Percentiles rank a stretch among this genome's conserved stretches.
phyloP scores from a whole-genome alignment of 495 filamentous ascomycete genomes.

The Aspergillus nanangensis region DNA sequence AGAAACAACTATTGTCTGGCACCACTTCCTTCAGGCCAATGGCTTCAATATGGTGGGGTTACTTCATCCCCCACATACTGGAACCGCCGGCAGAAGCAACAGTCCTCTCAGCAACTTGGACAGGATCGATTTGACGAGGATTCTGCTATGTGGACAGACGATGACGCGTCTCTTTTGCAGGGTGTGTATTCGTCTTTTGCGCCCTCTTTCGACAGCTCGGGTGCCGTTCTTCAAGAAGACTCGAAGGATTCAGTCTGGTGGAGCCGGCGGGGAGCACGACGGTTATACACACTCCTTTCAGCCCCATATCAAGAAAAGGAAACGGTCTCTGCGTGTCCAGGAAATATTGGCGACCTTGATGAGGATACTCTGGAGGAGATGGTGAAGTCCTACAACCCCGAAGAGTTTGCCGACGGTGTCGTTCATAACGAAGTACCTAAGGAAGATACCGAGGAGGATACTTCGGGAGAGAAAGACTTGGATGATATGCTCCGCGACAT shows the following conservation, averaged over 20 bases:
- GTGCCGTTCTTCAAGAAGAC: slow-evolving; percentile 65
- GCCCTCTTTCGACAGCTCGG: slow-evolving; percentile 74
- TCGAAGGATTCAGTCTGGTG: slow-evolving; percentile 81
- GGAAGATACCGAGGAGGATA: slow-evolving; percentile 42
- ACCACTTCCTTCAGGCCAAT: slow-evolving; percentile 34
- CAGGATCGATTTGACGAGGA: slow-evolving; percentile 24
- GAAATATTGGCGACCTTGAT: slow-evolving; percentile 42
- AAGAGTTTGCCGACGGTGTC: slow-evolving; percentile 26
- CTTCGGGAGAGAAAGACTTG: slow-evolving; percentile 39
- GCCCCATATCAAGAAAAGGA: slow-evolving; percentile 34
- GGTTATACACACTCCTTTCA: slow-evolving; percentile 48
- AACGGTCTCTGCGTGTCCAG: slow-evolving; percentile 36
- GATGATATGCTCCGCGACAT: slow-evolving; percentile 76
- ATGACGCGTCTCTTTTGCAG: slow-evolving; percentile 59
- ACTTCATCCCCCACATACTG: slow-evolving; percentile 39
- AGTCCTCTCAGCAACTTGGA: slow-evolving; percentile 12
- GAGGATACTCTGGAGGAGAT: slow-evolving; percentile 46
- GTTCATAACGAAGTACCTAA: slow-evolving; percentile 39
- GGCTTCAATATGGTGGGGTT: slow-evolving; percentile 42
- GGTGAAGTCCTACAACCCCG: slow-evolving; percentile 42
- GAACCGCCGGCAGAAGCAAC: slow-evolving; percentile 37
- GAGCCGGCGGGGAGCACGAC: slow-evolving; percentile 65
- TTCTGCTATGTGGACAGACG: slow-evolving; percentile 28
- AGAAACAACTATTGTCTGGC: slow-evolving; percentile 38
- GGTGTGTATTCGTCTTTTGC: slow-evolving; percentile 87